These are phyloP conservation scores for Aquilaria agallochum DNA, from an alignment of 441 rosid species.

Conservation along the genomic window DNA sequence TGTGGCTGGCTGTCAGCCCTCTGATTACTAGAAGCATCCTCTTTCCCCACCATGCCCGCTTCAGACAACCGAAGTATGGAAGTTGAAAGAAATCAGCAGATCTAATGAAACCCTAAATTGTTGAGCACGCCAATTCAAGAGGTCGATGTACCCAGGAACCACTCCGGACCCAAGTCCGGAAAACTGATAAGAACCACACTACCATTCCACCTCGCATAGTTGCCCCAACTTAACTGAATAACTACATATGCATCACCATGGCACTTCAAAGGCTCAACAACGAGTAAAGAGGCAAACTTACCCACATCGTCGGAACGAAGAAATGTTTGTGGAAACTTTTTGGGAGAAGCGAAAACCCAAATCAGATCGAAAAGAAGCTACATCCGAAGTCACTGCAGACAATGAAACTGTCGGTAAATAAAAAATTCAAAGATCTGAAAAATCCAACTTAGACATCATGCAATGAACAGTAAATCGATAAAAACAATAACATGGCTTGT, in stretches of 20 bases:
- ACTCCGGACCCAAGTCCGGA: constrained; percentile 16
- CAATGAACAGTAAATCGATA: constrained; percentile 1
- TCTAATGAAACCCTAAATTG: constrained; percentile 1
- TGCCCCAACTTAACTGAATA: constrained; percentile 1
- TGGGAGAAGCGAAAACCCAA: constrained; percentile 13
- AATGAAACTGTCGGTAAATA: constrained; percentile 22
- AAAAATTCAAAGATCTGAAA: constrained; percentile 12
- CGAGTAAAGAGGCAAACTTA: not conserved
- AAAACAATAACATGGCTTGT: not conserved
- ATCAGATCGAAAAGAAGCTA: constrained; percentile 34
- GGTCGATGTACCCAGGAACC: constrained; percentile 2
- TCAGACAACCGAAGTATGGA: constrained; percentile 7
- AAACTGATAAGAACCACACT: constrained; percentile 10
- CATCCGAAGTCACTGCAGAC: constrained; percentile 26
- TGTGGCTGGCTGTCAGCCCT: constrained; percentile 48
- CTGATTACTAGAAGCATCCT: constrained; percentile 53
- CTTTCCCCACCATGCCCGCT: constrained; percentile 83
- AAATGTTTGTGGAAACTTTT: not conserved
- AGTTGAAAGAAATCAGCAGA: constrained; percentile 14
- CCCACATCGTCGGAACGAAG: not conserved
- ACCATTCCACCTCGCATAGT: constrained; percentile 16
- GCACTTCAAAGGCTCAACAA: not conserved
- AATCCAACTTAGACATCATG: constrained; percentile 4
- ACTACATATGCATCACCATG: not conserved
- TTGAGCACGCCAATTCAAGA: constrained; percentile 8